Conservation (phyloP, 768 basidiomycete species). For the Leccinum arenicola region DNA sequence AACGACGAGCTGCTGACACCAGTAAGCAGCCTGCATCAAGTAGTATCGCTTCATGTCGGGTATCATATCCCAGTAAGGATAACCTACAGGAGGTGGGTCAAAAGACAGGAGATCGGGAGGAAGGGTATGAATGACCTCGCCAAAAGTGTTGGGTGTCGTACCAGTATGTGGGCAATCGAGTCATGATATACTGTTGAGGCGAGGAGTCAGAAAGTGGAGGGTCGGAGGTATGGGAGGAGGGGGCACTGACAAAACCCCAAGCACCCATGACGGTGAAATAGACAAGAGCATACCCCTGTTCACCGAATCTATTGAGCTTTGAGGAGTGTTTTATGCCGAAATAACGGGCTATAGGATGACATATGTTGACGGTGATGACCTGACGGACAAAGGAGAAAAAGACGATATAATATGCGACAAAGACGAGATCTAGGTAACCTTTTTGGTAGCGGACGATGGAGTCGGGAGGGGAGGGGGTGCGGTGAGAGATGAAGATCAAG, state of each 20-base stretch:
- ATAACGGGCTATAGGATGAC: conserved; percentile 62
- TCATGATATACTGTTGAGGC: conserved; percentile 73
- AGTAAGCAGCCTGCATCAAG: conserved; percentile 89
- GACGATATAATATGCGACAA: conserved; percentile 80
- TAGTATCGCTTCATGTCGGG: conserved; percentile 88
- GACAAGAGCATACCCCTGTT: conserved; percentile 84
- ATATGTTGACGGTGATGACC: conserved; percentile 59
- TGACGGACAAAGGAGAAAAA: conserved; percentile 91
- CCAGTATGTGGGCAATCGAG: conserved; percentile 79
- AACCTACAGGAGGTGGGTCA: conserved; percentile 46
- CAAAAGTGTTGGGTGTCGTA: conserved; percentile 82
- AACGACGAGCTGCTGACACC: conserved; percentile 91
- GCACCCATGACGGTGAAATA: conserved; percentile 73
- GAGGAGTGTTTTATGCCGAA: conserved; percentile 63
- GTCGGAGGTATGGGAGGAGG: not conserved
- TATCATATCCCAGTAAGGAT: conserved; percentile 88
- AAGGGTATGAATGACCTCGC: conserved; percentile 50
- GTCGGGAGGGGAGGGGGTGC: conserved; percentile 46
- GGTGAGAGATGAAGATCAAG: conserved; percentile 71
- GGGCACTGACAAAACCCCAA: conserved; percentile 70
- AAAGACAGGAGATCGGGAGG: not conserved
- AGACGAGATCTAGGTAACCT: conserved; percentile 70
- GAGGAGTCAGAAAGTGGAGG: not conserved
- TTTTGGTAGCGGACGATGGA: conserved; percentile 68
- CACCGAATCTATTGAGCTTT: conserved; percentile 84